Evolutionary conservation across 495 filamentous ascomycete genomes (phyloP), one percentile per base, ranked within the genome.

Genomic region (Barbatosphaeria neglecta): DNA sequence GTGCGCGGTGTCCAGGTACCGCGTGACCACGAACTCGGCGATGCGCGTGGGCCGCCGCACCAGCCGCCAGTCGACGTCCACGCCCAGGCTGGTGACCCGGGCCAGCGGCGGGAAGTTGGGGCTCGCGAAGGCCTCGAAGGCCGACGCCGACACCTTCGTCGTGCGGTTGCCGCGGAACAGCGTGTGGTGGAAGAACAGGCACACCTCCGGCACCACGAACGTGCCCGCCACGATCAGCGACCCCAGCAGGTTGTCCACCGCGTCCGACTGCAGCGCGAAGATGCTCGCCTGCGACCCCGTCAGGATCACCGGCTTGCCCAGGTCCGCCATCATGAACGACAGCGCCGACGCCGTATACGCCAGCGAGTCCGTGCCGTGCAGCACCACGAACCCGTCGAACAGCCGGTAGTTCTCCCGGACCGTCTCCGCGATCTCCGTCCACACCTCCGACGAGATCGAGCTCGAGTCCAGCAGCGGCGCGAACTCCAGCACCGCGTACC

Each of bases 181-280:
- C 41, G 75, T 85, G 66, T 93, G 83, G 62, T 92, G 86, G 73
- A 98, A 98, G 70, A 93, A 96, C 39, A 98, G 72, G 60, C 87
- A 90, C 24, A 98, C 90, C 60, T 98, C 92, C 0, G 92, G 90
- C 51, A 98, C 89, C 69, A 88, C 86, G 64, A 96, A 98, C 46
- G 93, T 92, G 40, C 90, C 90, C 6, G 92, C 92, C 49, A 98
- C 86, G 57, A 95, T 90, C 45, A 97, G 72, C 18, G 87, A 88
- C 22, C 87, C 86, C 10, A 98, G 82, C 13, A 98, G 71, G 55
- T 98, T 98, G 64, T 95, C 90, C n/a, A 87, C 86, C 6, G 92
- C 92, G 64, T 98, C 92, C 31, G 83, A 94, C 59, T 96, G 88
- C 17, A 96, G 75, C 44, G 90, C 83, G 22, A 90, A 80, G 74